Evolutionary conservation across 2,329 filamentous ascomycete species (phyloP).

Genomic region (Dactylellina cionopaga): DNA sequence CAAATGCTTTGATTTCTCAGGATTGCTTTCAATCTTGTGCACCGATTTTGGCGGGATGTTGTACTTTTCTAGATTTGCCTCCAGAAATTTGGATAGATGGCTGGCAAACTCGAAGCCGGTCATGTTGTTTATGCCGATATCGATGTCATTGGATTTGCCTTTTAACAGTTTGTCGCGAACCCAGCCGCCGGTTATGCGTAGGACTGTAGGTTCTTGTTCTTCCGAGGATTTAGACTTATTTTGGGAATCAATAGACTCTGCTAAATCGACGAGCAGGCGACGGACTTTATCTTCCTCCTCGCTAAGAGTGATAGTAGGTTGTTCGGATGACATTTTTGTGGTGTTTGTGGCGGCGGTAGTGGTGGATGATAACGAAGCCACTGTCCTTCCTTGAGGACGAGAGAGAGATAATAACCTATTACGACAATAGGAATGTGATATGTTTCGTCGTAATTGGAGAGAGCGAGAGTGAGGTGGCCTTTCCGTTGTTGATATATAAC

Average conservation of each 20-base stretch:
- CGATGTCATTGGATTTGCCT: constrained; percentile 79
- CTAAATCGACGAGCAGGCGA: constrained; percentile 83
- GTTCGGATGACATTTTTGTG: background rate
- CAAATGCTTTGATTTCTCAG: constrained; percentile 94
- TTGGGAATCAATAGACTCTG: constrained; percentile 68
- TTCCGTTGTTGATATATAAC: constrained; percentile 15
- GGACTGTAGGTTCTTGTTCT: constrained; percentile 67
- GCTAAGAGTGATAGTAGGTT: constrained; percentile 70
- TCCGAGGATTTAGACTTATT: constrained; percentile 60
- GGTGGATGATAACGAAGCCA: background rate
- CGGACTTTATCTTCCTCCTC: constrained; percentile 77
- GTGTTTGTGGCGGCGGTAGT: background rate
- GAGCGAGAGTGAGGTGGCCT: constrained; percentile 21
- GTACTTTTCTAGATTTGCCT: constrained; percentile 72
- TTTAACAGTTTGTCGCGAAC: constrained; percentile 84
- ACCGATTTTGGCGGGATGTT: constrained; percentile 71
- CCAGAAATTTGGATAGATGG: constrained; percentile 75
- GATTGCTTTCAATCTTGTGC: constrained; percentile 90
- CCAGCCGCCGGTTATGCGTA: constrained; percentile 88
- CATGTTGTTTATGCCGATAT: constrained; percentile 86
- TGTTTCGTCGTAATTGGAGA: no score
- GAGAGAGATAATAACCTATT: constrained; percentile 4
- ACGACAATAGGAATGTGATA: constrained; percentile 16
- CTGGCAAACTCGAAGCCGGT: constrained; percentile 80
- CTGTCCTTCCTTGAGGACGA: background rate